Evolutionary conservation across 108 stramenopile genomes (phyloP).

Genomic region (Cyclotella sp.): DNA sequence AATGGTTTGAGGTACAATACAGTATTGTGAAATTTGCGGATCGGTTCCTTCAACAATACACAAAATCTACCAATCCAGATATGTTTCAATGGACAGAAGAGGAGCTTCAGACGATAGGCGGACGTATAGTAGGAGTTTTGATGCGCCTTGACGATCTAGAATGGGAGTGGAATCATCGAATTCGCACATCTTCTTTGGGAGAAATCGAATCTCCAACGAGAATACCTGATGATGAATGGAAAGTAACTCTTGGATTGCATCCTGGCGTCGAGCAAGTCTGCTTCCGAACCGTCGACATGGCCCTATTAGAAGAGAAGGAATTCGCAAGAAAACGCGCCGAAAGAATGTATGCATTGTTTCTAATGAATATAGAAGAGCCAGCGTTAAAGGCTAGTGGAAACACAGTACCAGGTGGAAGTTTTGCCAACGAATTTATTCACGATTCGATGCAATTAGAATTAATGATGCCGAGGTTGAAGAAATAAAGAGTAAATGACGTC

Average conservation of each 20-base stretch:
- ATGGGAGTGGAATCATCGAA: slow-evolving; percentile 54
- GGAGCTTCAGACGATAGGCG: slow-evolving; percentile 83
- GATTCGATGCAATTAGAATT: slow-evolving; percentile 30
- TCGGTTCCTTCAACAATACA: slow-evolving; percentile 60
- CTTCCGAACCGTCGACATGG: slow-evolving; percentile 29
- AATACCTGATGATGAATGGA: slow-evolving; percentile 67
- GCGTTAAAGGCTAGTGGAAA: slow-evolving; percentile 57
- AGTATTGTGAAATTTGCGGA: slow-evolving; percentile 58
- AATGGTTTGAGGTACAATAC: slow-evolving; percentile 55
- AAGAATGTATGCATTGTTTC: slow-evolving; percentile 78
- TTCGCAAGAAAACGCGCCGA: slow-evolving; percentile 78
- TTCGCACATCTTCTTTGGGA: slow-evolving; percentile 38
- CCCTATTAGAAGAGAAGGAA: slow-evolving; percentile 41
- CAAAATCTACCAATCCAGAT: slow-evolving; percentile 37
- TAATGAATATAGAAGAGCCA: slow-evolving; percentile 72
- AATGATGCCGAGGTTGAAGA: slow-evolving; percentile 42
- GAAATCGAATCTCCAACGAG: slow-evolving; percentile 13
- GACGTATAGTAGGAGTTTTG: slow-evolving; percentile 79
- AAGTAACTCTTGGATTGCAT: slow-evolving; percentile 66
- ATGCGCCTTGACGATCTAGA: slow-evolving; percentile 81
- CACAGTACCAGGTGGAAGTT: slow-evolving; percentile 68
- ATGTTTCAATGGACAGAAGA: slow-evolving; percentile 41
- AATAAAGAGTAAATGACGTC: neutral
- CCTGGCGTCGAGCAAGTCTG: slow-evolving; percentile 44
- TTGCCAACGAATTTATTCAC: slow-evolving; percentile 75